Evolutionary conservation across 805 yeast species (phyloP).

Genomic region (Hanseniaspora jakobsenii): DNA sequence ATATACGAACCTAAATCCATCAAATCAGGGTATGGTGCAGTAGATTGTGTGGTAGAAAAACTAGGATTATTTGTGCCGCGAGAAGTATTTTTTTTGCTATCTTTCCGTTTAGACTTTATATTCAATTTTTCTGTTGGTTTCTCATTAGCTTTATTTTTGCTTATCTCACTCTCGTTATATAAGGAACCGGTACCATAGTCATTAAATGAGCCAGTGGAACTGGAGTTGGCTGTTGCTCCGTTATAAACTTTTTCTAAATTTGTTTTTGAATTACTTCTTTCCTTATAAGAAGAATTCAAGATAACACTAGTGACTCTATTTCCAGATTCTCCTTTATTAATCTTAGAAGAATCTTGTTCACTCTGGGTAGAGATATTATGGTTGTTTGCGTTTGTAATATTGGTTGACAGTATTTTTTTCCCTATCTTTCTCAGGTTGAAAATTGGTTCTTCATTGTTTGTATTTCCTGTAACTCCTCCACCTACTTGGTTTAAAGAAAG

Average conservation of each 20-base stretch:
- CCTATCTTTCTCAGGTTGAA: conserved; percentile 10
- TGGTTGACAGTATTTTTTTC: not conserved
- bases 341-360: too few relatives aligned
- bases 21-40: not conserved
- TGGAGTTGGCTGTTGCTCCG: too few relatives aligned
- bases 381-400: too few relatives aligned
- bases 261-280: not conserved
- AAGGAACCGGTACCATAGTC: not conserved
- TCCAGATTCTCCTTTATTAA: too few relatives aligned
- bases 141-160: not conserved
- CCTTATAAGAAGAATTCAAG: not conserved
- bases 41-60: too few relatives aligned
- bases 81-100: too few relatives aligned
- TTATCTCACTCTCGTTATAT: not conserved
- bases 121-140: too few relatives aligned
- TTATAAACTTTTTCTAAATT: too few relatives aligned
- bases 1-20: conserved; percentile 12
- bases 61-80: too few relatives aligned
- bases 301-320: not conserved
- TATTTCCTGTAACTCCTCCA: not conserved
- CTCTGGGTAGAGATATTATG: too few relatives aligned
- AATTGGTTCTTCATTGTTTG: conserved; percentile 1
- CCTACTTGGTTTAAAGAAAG: not conserved
- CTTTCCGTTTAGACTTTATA: too few relatives aligned
- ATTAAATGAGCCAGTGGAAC: not conserved